These are phyloP conservation scores for Colletotrichum tanaceti DNA, from an alignment of 2,329 filamentous ascomycete genomes.

Conservation along the genomic window DNA sequence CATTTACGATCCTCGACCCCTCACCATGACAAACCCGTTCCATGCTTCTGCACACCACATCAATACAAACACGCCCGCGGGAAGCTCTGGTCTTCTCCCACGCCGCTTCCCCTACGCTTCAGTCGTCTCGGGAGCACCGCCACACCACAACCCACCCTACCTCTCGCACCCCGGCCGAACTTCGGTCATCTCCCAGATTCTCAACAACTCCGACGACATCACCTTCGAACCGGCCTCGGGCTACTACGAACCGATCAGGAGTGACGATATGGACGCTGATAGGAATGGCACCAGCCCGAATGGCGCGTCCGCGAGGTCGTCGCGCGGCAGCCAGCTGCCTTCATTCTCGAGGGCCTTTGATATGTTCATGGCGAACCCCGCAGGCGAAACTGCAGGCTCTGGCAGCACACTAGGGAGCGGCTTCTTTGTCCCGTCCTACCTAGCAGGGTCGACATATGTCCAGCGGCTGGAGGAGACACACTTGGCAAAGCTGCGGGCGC, in stretches of 20 bases:
- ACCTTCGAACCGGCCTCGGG: slow-evolving; percentile 50
- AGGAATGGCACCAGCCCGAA: slow-evolving; percentile 46
- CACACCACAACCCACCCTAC: slow-evolving; percentile 52
- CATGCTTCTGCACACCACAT: slow-evolving; percentile 50
- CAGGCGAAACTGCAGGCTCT: slow-evolving; percentile 39
- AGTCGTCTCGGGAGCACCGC: slow-evolving; percentile 52
- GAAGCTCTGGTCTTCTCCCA: slow-evolving; percentile 48
- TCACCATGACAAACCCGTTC: slow-evolving; percentile 58
- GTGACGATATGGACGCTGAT: slow-evolving; percentile 50
- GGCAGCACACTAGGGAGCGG: slow-evolving; percentile 49
- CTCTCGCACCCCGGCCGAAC: slow-evolving; percentile 51
- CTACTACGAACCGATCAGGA: slow-evolving; percentile 40
- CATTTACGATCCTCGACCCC: slow-evolving; percentile 39
- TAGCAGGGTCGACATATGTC: slow-evolving; percentile 81
- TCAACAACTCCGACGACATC: slow-evolving; percentile 60
- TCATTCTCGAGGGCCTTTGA: slow-evolving; percentile 66
- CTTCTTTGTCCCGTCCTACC: slow-evolving; percentile 88
- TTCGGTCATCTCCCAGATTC: slow-evolving; percentile 65
- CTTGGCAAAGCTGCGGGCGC: slow-evolving; percentile 66
- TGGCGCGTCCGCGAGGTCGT: slow-evolving; percentile 43
- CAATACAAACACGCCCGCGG: slow-evolving; percentile 47
- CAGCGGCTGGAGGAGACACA: slow-evolving; percentile 79
- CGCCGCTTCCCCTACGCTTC: slow-evolving; percentile 57
- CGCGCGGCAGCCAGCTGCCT: slow-evolving; percentile 49
- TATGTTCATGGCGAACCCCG: slow-evolving; percentile 54